These are phyloP conservation scores for Rusavskia elegans DNA, from an alignment of 495 filamentous ascomycete genomes.

Conservation along the genomic window DNA sequence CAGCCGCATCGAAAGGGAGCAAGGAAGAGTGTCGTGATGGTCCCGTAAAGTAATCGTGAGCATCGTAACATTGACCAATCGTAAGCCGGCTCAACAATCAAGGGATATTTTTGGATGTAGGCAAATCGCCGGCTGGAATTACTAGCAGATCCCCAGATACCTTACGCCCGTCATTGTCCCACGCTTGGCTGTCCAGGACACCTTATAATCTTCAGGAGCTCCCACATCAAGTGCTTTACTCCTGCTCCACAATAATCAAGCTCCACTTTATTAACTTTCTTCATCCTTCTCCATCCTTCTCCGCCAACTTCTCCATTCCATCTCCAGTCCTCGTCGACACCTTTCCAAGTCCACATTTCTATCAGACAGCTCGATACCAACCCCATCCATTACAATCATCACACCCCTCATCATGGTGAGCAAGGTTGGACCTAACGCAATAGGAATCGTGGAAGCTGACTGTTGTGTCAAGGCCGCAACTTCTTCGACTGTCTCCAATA, in stretches of 20 bases:
- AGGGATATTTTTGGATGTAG: background rate
- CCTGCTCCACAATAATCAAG: background rate
- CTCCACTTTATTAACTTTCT: background rate
- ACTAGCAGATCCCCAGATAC: background rate
- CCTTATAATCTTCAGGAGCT: background rate
- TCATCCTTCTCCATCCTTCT: background rate
- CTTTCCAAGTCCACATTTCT: background rate
- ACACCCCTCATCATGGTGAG: slow-evolving; percentile 12
- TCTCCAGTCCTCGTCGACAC: no score
- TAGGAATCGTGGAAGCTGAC: background rate
- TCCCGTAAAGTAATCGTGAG: background rate
- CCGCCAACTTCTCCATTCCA: background rate
- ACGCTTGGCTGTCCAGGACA: background rate
- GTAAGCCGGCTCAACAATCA: background rate
- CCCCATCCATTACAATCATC: background rate
- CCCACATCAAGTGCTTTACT: background rate
- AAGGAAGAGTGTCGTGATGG: background rate
- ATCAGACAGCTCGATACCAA: background rate
- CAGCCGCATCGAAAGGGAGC: background rate
- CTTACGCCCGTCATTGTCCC: background rate
- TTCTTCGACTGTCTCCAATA: slow-evolving; percentile 48
- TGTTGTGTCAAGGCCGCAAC: slow-evolving; percentile 23
- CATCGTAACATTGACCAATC: background rate
- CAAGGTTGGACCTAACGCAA: background rate
- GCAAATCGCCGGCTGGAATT: background rate